A percentile compares a stretch with the other conserved stretches of the same genome.
Conservation (phyloP, 75 land plant species). For the Picea sitchensis region DNA sequence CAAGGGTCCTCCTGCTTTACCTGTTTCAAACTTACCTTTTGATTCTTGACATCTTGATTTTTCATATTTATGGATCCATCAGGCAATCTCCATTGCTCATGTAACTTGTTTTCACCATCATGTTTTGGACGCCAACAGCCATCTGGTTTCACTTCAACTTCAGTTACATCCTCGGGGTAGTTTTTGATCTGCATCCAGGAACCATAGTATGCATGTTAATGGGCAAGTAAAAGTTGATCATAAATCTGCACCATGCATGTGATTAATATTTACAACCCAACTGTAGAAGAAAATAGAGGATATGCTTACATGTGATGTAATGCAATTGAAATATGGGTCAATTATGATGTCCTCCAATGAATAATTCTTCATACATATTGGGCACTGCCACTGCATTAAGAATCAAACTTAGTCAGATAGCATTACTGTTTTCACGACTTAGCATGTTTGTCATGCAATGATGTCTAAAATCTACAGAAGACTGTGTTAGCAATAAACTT, state of each 20-base stretch:
- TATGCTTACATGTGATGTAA: constrained; percentile 49
- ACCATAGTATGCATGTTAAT: background rate
- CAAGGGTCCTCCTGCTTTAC: constrained; percentile 57
- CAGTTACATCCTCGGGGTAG: constrained; percentile 87
- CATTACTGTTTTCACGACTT: no score
- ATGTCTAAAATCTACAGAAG: no score
- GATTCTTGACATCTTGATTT: constrained; percentile 51
- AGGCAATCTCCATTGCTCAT: constrained; percentile 45
- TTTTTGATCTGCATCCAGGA: constrained; percentile 49
- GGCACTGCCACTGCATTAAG: constrained; percentile 96
- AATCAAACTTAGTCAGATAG: background rate
- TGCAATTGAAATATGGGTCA: constrained; percentile 89
- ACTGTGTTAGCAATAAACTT: background rate
- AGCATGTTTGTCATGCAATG: no score
- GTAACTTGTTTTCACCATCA: constrained; percentile 40
- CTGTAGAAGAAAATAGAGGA: background rate
- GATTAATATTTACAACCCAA: background rate
- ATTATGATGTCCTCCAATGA: constrained; percentile 71
- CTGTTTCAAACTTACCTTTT: constrained; percentile 3
- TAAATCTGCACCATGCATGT: background rate
- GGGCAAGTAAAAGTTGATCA: background rate
- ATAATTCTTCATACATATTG: constrained; percentile 90
- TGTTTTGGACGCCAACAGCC: constrained; percentile 91
- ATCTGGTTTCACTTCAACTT: constrained; percentile 92
- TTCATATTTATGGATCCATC: constrained; percentile 22